Percentiles rank a stretch among this genome's conserved stretches.
Evolutionary conservation across 768 basidiomycete genomes (phyloP).

Genomic region (Exsudoporus frostii): DNA sequence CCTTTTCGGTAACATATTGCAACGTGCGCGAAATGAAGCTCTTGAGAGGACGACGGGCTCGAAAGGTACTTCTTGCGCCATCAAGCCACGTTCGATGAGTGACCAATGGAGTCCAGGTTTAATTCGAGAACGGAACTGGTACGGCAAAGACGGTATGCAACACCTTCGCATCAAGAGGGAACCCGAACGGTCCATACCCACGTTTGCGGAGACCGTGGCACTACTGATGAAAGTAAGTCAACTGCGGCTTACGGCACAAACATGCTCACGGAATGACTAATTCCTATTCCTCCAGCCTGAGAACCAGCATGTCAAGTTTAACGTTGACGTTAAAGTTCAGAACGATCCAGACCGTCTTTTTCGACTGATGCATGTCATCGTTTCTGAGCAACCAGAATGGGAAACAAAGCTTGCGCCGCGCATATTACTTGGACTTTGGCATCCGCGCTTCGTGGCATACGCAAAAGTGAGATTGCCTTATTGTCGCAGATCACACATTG

Average conservation of each 20-base stretch:
- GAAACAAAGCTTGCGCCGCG: conserved; percentile 74
- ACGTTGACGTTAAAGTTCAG: conserved; percentile 92
- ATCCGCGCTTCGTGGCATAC: conserved; percentile 80
- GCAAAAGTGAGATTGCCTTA: conserved; percentile 79
- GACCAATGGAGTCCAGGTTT: conserved; percentile 41
- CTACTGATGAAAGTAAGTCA: conserved; percentile 70
- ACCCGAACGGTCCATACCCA: conserved; percentile 86
- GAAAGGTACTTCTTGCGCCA: conserved; percentile 40
- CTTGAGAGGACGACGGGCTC: conserved; percentile 82
- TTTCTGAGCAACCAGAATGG: conserved; percentile 66
- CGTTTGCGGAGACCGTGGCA: conserved; percentile 79
- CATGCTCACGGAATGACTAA: conserved; percentile 3
- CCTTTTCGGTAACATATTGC: conserved; percentile 20
- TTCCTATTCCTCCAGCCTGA: conserved; percentile 47
- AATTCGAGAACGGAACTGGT: conserved; percentile 71
- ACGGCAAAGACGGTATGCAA: conserved; percentile 68
- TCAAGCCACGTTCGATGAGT: conserved; percentile 27
- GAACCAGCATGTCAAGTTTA: conserved; percentile 71
- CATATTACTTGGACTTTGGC: conserved; percentile 82
- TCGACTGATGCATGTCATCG: conserved; percentile 65
- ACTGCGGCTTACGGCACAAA: conserved; percentile 5
- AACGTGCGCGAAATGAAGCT: conserved; percentile 38
- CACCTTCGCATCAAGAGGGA: conserved; percentile 75
- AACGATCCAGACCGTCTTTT: conserved; percentile 90
- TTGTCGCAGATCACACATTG: conserved; percentile 84